These are phyloP conservation scores for Haplosporangium gracile DNA, from an alignment of 192 early-diverging fungal species.

Conservation along the genomic window DNA sequence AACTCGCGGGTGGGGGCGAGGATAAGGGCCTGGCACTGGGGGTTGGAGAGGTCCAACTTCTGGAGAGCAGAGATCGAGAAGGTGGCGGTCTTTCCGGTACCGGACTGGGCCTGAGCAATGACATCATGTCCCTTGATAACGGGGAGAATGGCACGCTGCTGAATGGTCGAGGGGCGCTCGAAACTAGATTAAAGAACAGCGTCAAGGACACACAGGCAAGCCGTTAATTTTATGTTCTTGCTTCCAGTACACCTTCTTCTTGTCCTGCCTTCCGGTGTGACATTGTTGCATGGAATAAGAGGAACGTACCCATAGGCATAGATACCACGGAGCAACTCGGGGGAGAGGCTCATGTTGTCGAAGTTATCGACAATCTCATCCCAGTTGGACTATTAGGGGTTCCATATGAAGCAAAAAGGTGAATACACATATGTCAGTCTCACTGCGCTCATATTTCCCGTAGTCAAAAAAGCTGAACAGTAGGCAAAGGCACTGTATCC, in stretches of 20 bases:
- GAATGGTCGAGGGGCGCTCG: constrained; percentile 96
- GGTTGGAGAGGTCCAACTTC: constrained; percentile 82
- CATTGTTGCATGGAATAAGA: not conserved
- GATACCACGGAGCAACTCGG: constrained; percentile 95
- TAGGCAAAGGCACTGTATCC: not conserved
- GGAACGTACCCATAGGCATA: constrained; percentile 92
- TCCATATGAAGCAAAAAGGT: constrained; percentile 7
- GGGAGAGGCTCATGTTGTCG: constrained; percentile 94
- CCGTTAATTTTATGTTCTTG: not conserved
- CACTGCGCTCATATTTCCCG: not conserved
- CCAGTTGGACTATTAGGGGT: constrained; percentile 84
- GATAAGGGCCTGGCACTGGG: constrained; percentile 94
- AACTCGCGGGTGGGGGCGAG: constrained; percentile 98
- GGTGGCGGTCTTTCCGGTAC: constrained; percentile 99
- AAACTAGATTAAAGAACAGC: constrained; percentile 72
- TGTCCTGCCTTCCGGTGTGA: not conserved
- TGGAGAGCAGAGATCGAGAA: constrained; percentile 99
- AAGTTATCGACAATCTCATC: constrained; percentile 95
- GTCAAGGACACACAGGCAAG: not conserved
- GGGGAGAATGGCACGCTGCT: constrained; percentile 96
- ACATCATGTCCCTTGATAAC: constrained; percentile 97
- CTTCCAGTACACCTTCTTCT: not conserved
- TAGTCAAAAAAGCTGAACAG: not conserved
- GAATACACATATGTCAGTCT: not conserved
- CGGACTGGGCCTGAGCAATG: constrained; percentile 99